Conservation (phyloP, 371 early-diverging fungal genomes). For the Synchytrium microbalum region DNA sequence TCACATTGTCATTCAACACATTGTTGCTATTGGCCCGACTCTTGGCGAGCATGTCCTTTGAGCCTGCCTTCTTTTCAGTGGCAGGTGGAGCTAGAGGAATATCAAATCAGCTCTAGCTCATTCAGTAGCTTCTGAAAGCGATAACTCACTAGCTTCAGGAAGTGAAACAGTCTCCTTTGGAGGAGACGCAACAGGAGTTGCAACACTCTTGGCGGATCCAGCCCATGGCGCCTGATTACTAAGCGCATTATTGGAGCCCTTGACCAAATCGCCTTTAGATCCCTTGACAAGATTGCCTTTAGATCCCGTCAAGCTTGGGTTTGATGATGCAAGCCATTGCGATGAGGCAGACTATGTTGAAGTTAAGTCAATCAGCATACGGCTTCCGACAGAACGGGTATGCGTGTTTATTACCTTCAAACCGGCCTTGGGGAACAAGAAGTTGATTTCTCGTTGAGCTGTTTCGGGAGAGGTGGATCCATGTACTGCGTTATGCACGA, state of each 20-base stretch:
- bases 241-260: background rate
- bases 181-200: background rate
- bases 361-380: background rate
- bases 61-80: background rate
- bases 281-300: background rate
- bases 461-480: constrained; percentile 58
- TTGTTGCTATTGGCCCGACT: background rate
- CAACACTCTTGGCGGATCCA: background rate
- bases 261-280: background rate
- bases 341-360: constrained; percentile 2
- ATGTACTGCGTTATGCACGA: constrained; percentile 62
- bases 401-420: background rate
- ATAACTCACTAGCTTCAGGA: background rate
- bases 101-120: background rate
- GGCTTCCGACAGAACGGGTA: background rate
- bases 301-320: background rate
- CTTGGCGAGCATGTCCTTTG: background rate
- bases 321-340: background rate
- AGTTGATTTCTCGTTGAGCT: constrained; percentile 59
- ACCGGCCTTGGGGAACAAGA: constrained; percentile 38
- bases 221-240: background rate
- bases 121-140: background rate
- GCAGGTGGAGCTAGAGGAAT: background rate
- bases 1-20: background rate
- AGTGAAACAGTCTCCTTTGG: background rate